Evolutionary conservation across 257 asterid species (phyloP).

Genomic region (Solanum appendiculatum): DNA sequence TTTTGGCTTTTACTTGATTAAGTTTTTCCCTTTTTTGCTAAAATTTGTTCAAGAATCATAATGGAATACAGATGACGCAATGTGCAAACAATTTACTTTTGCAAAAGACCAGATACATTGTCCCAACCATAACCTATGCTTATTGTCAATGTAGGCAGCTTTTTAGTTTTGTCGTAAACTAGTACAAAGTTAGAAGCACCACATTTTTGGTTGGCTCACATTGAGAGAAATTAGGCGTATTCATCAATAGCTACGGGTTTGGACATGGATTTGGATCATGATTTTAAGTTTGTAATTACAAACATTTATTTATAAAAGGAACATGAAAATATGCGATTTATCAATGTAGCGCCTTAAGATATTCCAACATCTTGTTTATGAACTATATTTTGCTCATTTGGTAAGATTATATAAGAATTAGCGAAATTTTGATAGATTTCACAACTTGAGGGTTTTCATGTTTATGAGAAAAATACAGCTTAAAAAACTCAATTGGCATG

Average conservation of each 20-base stretch:
- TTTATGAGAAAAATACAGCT: not conserved
- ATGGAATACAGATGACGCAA: not conserved
- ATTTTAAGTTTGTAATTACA: not conserved
- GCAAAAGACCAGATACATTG: not conserved
- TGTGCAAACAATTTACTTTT: not conserved
- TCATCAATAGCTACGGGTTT: not conserved
- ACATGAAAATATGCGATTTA: not conserved
- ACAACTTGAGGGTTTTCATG: not conserved
- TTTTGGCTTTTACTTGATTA: not conserved
- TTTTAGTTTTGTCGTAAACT: not conserved
- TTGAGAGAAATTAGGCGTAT: not conserved
- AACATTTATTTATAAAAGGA: not conserved
- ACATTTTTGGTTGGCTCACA: not conserved
- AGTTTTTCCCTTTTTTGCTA: not conserved
- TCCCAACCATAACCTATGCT: not conserved
- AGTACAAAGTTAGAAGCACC: not conserved
- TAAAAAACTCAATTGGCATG: not conserved
- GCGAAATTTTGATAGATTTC: not conserved
- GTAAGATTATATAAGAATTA: not conserved
- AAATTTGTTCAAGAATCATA: not conserved
- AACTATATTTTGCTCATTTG: not conserved
- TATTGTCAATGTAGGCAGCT: not conserved
- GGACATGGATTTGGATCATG: not conserved
- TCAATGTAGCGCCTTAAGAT: not conserved
- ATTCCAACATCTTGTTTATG: not conserved